Conservation (phyloP, 2,329 filamentous ascomycete genomes). For the Fusarium setosum region DNA sequence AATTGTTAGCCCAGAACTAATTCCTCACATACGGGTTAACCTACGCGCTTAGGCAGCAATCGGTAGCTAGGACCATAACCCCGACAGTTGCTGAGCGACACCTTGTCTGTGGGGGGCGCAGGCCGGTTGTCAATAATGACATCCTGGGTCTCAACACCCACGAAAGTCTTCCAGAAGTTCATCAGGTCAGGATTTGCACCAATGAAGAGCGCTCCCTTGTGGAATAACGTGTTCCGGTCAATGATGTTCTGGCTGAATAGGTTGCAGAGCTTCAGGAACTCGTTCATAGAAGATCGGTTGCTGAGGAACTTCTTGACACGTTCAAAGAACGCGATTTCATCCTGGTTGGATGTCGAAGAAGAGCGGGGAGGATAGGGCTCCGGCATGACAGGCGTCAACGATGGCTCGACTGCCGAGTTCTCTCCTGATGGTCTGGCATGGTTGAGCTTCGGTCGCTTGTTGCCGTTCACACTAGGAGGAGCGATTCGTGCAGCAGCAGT, state of each 20-base stretch:
- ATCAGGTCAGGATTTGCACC: slow-evolving; percentile 91
- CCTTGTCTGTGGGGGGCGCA: slow-evolving; percentile 78
- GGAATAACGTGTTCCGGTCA: slow-evolving; percentile 83
- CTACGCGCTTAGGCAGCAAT: slow-evolving; percentile 82
- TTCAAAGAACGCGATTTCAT: slow-evolving; percentile 95
- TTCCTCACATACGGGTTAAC: slow-evolving; percentile 35
- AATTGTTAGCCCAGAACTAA: slow-evolving; percentile 22
- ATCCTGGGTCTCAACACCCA: slow-evolving; percentile 81
- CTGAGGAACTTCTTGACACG: slow-evolving; percentile 95
- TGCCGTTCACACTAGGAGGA: slow-evolving; percentile 51
- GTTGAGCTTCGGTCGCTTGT: slow-evolving; percentile 79
- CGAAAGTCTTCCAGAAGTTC: slow-evolving; percentile 86
- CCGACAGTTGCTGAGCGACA: slow-evolving; percentile 95
- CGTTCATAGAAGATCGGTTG: slow-evolving; percentile 91
- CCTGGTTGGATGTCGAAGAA: slow-evolving; percentile 78
- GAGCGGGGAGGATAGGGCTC: slow-evolving; percentile 85
- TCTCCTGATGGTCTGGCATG: slow-evolving; percentile 73
- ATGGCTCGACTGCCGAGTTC: slow-evolving; percentile 79
- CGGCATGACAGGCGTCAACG: slow-evolving; percentile 87
- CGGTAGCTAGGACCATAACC: slow-evolving; percentile 97
- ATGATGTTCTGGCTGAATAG: slow-evolving; percentile 94
- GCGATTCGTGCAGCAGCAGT: slow-evolving; percentile 50
- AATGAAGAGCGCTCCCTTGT: slow-evolving; percentile 87
- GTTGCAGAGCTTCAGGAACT: slow-evolving; percentile 97
- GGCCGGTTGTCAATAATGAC: slow-evolving; percentile 83